Evolutionary conservation across 2,329 filamentous ascomycete genomes (phyloP).

Genomic region (Ploettnerulaceae sp.): DNA sequence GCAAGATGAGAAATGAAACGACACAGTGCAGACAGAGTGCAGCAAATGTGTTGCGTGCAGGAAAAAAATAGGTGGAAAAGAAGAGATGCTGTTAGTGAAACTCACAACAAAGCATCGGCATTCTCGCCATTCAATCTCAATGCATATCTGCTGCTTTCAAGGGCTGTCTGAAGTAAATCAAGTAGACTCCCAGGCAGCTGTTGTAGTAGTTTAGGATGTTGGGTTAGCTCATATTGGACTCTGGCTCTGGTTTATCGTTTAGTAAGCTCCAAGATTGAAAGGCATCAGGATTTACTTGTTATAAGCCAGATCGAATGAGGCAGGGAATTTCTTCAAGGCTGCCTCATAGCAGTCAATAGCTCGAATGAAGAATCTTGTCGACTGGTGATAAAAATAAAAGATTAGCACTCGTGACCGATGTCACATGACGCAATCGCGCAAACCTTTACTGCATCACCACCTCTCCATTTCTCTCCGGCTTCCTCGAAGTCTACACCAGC

Average conservation of each 20-base stretch:
- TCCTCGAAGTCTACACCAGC: slow-evolving; percentile 66
- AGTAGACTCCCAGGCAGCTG: slow-evolving; percentile 50
- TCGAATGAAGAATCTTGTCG: slow-evolving; percentile 50
- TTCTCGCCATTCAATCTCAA: slow-evolving; percentile 56
- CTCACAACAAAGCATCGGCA: slow-evolving; percentile 58
- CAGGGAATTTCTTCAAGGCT: slow-evolving; percentile 55
- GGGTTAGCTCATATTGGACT: slow-evolving; percentile 64
- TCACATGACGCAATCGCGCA: slow-evolving; percentile 2
- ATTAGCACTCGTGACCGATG: slow-evolving; percentile 8
- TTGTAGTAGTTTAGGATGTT: slow-evolving; percentile 57
- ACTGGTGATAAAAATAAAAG: slow-evolving; percentile 23
- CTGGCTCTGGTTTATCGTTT: slow-evolving; percentile 47
- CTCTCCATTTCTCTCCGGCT: slow-evolving; percentile 69
- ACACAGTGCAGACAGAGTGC: not conserved
- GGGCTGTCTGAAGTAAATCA: slow-evolving; percentile 53
- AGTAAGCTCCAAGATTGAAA: slow-evolving; percentile 11
- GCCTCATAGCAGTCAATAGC: slow-evolving; percentile 63
- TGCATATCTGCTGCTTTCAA: slow-evolving; percentile 60
- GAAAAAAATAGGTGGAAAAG: not conserved
- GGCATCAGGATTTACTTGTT: slow-evolving; percentile 53
- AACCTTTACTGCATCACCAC: slow-evolving; percentile 60
- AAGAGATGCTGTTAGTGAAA: slow-evolving; percentile 6
- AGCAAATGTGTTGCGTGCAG: not conserved
- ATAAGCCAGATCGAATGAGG: slow-evolving; percentile 66
- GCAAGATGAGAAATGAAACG: not conserved